Evolutionary conservation across 106 monocot genomes (phyloP).

Genomic region (Dendrobium catenatum): DNA sequence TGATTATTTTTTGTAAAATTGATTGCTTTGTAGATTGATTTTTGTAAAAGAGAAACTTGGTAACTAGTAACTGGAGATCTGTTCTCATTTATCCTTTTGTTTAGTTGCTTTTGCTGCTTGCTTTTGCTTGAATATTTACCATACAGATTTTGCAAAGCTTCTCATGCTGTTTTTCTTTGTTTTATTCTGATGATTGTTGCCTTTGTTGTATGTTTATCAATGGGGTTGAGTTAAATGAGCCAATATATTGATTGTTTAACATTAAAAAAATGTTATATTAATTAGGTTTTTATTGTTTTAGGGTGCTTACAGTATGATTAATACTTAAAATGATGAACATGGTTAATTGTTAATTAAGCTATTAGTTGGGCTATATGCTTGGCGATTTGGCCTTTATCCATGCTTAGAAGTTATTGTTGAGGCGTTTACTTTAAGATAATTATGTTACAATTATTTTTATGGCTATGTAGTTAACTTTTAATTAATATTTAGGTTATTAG

Average conservation of each 20-base stretch:
- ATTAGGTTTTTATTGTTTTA: no score
- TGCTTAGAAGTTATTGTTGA: not conserved
- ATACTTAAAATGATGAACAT: no score
- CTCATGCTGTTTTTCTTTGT: not conserved
- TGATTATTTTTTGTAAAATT: constrained; percentile 57
- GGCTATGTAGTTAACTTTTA: no score
- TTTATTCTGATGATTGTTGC: not conserved
- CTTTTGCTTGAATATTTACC: not conserved
- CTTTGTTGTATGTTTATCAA: not conserved
- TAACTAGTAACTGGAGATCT: not conserved
- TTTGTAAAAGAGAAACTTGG: not conserved
- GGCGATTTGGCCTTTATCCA: not conserved
- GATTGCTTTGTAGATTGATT: constrained; percentile 5
- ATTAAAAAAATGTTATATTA: no score
- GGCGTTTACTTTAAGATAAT: no score
- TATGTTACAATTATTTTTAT: no score
- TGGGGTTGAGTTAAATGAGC: not conserved
- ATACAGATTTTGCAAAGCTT: not conserved
- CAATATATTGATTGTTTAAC: not conserved
- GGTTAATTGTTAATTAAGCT: not conserved
- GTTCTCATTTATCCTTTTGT: not conserved
- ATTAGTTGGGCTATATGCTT: not conserved
- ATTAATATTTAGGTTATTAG: no score
- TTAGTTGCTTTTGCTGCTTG: not conserved
- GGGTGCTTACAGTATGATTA: no score